Base-by-base conservation (phyloP, 352 stramenopile genomes). In the Phytophthora fragariae region DNA sequence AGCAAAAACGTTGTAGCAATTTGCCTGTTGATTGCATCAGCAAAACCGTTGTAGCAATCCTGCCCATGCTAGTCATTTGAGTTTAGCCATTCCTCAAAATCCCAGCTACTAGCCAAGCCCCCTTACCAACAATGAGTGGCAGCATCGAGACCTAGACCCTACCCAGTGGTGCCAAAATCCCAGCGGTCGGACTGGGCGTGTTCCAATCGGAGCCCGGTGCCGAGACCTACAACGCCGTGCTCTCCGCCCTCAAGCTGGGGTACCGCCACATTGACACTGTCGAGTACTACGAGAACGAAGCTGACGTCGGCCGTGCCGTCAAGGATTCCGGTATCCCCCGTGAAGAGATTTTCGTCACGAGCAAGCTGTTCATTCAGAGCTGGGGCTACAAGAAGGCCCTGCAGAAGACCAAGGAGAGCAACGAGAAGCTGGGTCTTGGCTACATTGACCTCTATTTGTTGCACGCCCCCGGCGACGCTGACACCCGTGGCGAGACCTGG, bases 261-360 rank as follows among this genome's bases (percentile, higher is more conserved):
- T 97, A 97, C 64, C 79, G 92, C 15, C 89, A 97, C 65, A 97
- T 98, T 65, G 94, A 98, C 71, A 94, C 89, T 7, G 94, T 92
- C 5, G 80, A 96, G 47, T 72, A 89, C n/a, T 98, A 98, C 70
- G 53, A 90, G 27, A 98, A 98, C 68, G 72, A 41, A 6, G 75
- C 53, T 11, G 88, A 95, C 7, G 92, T 98, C 6, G 94, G 94
- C 8, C 68, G 76, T 7, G 94, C 80, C 5, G 67, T 94, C 19
- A 70, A 62, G 17, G 91, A 97, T 59, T 92, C 89, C 0, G 84
- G 92, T 6, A 70, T 97, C 0, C 76, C 78, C 7, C 83, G 90
- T 17, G 72, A 88, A 2, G 70, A 97, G 29, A 79, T 98, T 57
- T 97, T 97, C 59, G 76, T 98, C 9, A 97, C 90, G 5, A 95